Conservation (phyloP, 192 early-diverging fungal species). For the Dissophora globulifera region DNA sequence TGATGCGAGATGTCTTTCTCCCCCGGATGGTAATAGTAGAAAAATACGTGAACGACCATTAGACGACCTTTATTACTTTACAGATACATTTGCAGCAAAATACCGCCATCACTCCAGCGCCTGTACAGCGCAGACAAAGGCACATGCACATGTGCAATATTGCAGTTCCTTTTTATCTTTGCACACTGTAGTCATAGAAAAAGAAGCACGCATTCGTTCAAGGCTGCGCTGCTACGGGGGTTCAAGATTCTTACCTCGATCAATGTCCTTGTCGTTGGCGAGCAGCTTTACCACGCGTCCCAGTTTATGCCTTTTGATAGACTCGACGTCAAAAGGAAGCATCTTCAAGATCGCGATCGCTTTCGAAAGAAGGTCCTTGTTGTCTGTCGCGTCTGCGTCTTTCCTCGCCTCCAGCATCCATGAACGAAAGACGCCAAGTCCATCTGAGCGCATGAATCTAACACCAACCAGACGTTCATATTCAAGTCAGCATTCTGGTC, state of each 20-base stretch:
- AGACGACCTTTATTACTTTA: slow-evolving; percentile 3
- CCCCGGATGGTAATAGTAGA: background rate
- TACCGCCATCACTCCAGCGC: no score
- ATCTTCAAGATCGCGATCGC: slow-evolving; percentile 18
- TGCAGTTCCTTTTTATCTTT: no score
- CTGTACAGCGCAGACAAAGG: no score
- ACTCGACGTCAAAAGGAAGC: slow-evolving; percentile 24
- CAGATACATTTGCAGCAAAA: no score
- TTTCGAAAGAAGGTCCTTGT: slow-evolving; percentile 20
- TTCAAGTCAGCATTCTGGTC: no score
- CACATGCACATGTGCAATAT: no score
- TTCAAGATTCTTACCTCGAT: slow-evolving; percentile 28
- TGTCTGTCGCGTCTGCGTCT: background rate
- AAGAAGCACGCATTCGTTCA: no score
- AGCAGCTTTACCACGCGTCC: slow-evolving; percentile 24
- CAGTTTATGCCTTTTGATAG: slow-evolving; percentile 13
- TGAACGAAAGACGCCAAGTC: slow-evolving; percentile 5
- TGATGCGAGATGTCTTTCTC: slow-evolving; percentile 13
- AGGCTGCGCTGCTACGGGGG: no score
- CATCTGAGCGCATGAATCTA: slow-evolving; percentile 20
- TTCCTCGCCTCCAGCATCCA: slow-evolving; percentile 23
- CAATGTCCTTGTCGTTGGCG: slow-evolving; percentile 13
- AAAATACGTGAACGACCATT: background rate
- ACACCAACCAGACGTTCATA: background rate
- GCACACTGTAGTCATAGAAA: no score